These are phyloP conservation scores for Aspergillus sclerotiicarbonarius DNA, from an alignment of 495 filamentous ascomycete genomes.

Conservation along the genomic window DNA sequence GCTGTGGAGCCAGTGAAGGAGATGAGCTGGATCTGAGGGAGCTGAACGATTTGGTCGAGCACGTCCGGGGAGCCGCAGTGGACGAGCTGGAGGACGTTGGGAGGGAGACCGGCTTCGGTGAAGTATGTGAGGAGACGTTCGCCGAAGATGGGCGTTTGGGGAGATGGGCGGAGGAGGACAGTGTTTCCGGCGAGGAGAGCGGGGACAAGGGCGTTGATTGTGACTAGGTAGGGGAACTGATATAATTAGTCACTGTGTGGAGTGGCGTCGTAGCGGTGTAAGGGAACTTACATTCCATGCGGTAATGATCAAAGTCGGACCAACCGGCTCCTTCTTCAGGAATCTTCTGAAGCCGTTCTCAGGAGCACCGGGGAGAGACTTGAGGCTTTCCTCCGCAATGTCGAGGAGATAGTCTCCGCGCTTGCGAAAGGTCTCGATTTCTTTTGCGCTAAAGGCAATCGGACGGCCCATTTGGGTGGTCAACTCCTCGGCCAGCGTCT, in stretches of 20 bases:
- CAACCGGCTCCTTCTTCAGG: slow-evolving; percentile 82
- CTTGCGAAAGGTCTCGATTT: slow-evolving; percentile 79
- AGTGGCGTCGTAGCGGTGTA: neutral
- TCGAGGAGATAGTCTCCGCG: slow-evolving; percentile 81
- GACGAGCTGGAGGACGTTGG: slow-evolving; percentile 81
- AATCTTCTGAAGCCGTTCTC: slow-evolving; percentile 85
- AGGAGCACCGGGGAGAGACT: slow-evolving; percentile 66
- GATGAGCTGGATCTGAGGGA: slow-evolving; percentile 71
- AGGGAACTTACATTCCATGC: slow-evolving; percentile 81
- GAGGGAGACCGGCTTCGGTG: slow-evolving; percentile 71
- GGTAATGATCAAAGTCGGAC: slow-evolving; percentile 80
- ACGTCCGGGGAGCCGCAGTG: slow-evolving; percentile 73
- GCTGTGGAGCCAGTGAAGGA: slow-evolving; percentile 92
- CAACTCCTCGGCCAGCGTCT: slow-evolving; percentile 77
- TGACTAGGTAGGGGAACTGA: slow-evolving; percentile 90
- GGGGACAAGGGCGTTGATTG: slow-evolving; percentile 86
- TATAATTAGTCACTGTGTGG: slow-evolving; percentile 3
- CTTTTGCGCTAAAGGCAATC: slow-evolving; percentile 78
- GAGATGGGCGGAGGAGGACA: slow-evolving; percentile 88
- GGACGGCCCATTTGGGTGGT: slow-evolving; percentile 94
- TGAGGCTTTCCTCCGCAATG: slow-evolving; percentile 67
- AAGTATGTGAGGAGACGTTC: slow-evolving; percentile 81
- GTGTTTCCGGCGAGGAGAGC: slow-evolving; percentile 85
- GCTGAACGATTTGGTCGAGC: slow-evolving; percentile 72
- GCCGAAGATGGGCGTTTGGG: slow-evolving; percentile 86